These are phyloP conservation scores for Ochetophila trinervis DNA, from an alignment of 306 rosid genomes.

Conservation along the genomic window DNA sequence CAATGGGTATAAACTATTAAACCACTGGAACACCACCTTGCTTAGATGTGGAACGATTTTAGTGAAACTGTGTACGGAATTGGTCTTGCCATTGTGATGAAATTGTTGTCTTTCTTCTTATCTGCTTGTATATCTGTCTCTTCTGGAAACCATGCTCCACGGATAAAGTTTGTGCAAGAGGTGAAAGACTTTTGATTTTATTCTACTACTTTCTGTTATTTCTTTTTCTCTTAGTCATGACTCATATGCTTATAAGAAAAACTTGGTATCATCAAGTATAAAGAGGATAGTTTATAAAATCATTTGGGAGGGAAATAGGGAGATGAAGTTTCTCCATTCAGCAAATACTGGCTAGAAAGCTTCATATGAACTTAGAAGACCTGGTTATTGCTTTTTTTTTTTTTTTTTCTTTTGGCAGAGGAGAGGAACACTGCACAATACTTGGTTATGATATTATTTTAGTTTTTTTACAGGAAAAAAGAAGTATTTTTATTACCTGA, in stretches of 20 bases:
- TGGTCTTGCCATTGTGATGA: not conserved
- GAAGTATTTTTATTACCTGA: too few species aligned
- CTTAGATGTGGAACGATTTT: not conserved
- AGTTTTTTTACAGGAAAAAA: too few species aligned
- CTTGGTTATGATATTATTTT: too few species aligned
- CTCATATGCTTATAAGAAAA: not conserved
- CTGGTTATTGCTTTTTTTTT: too few species aligned
- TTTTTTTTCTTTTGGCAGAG: too few species aligned
- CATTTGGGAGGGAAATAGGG: too few species aligned
- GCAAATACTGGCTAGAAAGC: too few species aligned
- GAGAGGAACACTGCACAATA: too few species aligned
- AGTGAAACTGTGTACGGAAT: not conserved
- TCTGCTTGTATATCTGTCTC: constrained; percentile 4
- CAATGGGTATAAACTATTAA: constrained; percentile 4
- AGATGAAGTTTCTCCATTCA: too few species aligned
- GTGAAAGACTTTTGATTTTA: not conserved
- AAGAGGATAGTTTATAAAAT: too few species aligned
- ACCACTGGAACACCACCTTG: not conserved
- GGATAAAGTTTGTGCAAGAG: not conserved
- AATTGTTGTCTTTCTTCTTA: not conserved
- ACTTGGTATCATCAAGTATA: too few species aligned
- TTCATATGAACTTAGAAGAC: too few species aligned
- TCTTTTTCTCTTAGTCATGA: not conserved
- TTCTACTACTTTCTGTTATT: not conserved
- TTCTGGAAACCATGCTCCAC: not conserved